Evolutionary conservation across 75 land plant genomes (phyloP), one percentile per base, ranked within the genome.

Genomic region (Sequoiadendron giganteum): DNA sequence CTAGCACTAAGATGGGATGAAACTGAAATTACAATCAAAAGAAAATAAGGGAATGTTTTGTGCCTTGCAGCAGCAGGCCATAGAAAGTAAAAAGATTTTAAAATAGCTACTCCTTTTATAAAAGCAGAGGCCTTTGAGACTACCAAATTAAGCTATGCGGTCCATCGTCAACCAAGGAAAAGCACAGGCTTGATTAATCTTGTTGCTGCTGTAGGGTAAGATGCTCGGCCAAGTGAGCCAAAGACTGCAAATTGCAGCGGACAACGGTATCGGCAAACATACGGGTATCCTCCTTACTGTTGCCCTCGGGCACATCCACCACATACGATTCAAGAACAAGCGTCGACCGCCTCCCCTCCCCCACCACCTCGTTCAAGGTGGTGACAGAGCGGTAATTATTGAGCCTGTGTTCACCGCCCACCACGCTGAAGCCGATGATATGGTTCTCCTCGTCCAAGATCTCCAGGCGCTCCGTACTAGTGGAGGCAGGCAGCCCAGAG

Each of bases 321-420:
- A 92, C 94, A 86, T 93, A 94, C 9, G 95, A 94, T 82, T 94
- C 95, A 32, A 94, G 92, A 48, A 94, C 95, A 4, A 94, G 86
- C 56, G 93, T 91, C 18, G 0, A 45, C 79, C 38, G 65, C 87
- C 10, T 48, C 18, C 61, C 61, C 0, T 56, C 61, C 5, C 21
- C 68, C 68, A 49, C 54, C 54, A 49, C 54, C 54, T 49, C 10
- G 5, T 78, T 78, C 81, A 78, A 39, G 1, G 85, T 88, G 4
- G 90, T 89, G 16, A 89, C 58, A 16, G 90, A 89, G 54, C 85
- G 32, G 45, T 89, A 89, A 85, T 89, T 89, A 18, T 88, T 79
- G 38, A 89, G 49, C 10, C 90, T 52, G 90, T 89, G 90, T 36
- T 89, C 90, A n/a, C 90, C 90, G 34, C 90, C 90, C 47, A 89